Conservation (phyloP, 1,284 basidiomycete species). For the Neotropicomus parvogracilis region DNA sequence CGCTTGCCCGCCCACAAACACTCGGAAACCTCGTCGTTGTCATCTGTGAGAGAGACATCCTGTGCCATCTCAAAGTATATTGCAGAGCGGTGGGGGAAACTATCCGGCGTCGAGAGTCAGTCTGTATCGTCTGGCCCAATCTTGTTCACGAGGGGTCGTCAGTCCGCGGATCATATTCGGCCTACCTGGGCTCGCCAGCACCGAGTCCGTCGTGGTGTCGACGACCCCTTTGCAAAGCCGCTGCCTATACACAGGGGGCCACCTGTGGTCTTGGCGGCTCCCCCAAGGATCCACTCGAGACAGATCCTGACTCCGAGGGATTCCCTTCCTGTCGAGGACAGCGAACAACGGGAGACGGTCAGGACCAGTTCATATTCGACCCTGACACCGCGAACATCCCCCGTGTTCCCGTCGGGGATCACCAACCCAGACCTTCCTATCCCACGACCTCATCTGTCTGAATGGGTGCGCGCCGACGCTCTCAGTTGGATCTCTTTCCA, state of each 20-base stretch:
- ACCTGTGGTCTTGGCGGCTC: conserved; percentile 9
- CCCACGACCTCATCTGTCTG: conserved; percentile 44
- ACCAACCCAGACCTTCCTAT: conserved; percentile 55
- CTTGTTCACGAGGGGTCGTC: conserved; percentile 20
- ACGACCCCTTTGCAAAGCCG: conserved; percentile 36
- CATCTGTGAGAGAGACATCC: conserved; percentile 14
- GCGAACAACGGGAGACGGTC: conserved; percentile 1
- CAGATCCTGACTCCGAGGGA: conserved; percentile 3
- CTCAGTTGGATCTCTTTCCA: conserved; percentile 26
- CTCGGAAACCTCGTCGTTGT: conserved; percentile 6
- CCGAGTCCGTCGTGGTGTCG: conserved; percentile 49
- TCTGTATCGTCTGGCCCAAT: conserved; percentile 14
- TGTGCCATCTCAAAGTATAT: conserved; percentile 31
- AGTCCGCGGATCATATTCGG: conserved; percentile 21
- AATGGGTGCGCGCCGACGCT: conserved; percentile 55
- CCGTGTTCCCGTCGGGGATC: conserved; percentile 41
- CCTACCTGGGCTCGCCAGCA: conserved; percentile 47
- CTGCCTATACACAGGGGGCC: conserved; percentile 8
- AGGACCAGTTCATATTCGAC: conserved; percentile 1
- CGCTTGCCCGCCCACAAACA: conserved; percentile 8
- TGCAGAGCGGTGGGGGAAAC: conserved; percentile 31
- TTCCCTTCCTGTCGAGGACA: neutral
- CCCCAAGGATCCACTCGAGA: conserved; percentile 20
- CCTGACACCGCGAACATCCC: conserved; percentile 1
- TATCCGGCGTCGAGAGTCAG: conserved; percentile 21